Evolutionary conservation across 164 flowering plant species (phyloP).

Genomic region (Echeveria elegans): DNA sequence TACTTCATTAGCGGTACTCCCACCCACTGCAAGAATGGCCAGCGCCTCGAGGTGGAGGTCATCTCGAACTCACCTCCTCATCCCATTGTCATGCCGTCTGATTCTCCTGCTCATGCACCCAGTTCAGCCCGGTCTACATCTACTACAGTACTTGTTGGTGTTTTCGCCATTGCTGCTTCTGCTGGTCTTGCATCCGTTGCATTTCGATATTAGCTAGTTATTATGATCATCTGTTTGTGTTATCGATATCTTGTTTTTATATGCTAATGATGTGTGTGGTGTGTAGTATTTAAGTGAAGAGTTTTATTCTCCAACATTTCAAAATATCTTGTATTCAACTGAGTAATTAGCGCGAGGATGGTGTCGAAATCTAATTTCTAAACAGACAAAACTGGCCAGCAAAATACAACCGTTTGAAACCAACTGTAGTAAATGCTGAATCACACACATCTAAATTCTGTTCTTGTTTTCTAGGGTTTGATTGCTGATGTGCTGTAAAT

Average conservation of each 20-base stretch:
- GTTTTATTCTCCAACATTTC: no score
- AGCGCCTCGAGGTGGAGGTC: slow-evolving; percentile 39
- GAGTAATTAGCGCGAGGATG: background rate
- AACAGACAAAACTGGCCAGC: background rate
- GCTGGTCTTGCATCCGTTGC: background rate
- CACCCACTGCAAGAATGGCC: slow-evolving; percentile 49
- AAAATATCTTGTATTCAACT: background rate
- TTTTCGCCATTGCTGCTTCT: background rate
- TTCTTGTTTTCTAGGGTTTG: no score
- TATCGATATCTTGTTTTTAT: no score
- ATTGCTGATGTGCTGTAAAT: no score
- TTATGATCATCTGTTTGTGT: no score
- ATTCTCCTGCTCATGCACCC: background rate
- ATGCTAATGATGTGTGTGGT: no score
- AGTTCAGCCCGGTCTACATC: background rate
- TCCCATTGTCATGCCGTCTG: background rate
- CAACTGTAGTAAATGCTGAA: slow-evolving; percentile 4
- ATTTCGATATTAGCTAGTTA: no score
- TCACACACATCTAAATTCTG: background rate
- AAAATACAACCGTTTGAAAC: slow-evolving; percentile 4
- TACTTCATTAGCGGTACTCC: slow-evolving; percentile 50
- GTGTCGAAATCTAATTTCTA: no score
- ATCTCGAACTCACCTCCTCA: slow-evolving; percentile 26
- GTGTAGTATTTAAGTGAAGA: no score
- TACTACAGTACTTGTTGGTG: background rate